phyloP scores from a whole-genome alignment of 345 rosid genomes.

The Acer yangbiense region DNA sequence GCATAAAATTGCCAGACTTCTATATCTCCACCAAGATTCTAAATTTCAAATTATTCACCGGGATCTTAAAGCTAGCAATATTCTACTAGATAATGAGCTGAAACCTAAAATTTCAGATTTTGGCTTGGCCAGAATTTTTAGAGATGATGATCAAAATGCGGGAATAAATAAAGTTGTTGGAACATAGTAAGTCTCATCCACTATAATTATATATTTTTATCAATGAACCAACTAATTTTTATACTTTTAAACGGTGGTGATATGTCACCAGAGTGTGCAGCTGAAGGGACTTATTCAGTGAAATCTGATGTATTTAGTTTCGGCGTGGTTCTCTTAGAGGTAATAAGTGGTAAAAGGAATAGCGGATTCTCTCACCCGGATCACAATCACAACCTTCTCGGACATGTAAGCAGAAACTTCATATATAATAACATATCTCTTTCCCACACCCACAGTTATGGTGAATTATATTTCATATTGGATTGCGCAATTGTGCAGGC shows the following conservation, averaged over 20 bases:
- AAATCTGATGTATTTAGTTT: slow-evolving; percentile 19
- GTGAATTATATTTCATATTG: not conserved
- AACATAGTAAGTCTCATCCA: slow-evolving; percentile 18
- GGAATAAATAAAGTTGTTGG: slow-evolving; percentile 17
- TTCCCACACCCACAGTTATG: not conserved
- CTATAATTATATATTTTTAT: not conserved
- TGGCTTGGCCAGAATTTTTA: slow-evolving; percentile 20
- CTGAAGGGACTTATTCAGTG: not conserved
- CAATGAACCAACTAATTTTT: not conserved
- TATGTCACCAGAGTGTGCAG: slow-evolving; percentile 23
- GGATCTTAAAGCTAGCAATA: slow-evolving; percentile 17
- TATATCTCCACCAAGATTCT: slow-evolving; percentile 23
- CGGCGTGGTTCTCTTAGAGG: slow-evolving; percentile 20
- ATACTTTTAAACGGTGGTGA: not conserved
- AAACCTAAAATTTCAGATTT: slow-evolving; percentile 28
- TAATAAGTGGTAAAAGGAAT: slow-evolving; percentile 14
- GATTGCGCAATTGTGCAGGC: slow-evolving; percentile 14
- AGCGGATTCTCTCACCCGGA: slow-evolving; percentile 21
- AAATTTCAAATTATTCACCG: slow-evolving; percentile 16
- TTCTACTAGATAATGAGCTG: slow-evolving; percentile 10
- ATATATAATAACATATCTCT: not conserved
- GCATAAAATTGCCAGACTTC: slow-evolving; percentile 30
- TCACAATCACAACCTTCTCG: slow-evolving; percentile 16
- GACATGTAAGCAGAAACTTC: slow-evolving; percentile 15
- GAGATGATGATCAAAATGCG: not conserved